Conservation (phyloP, 495 filamentous ascomycete genomes). For the Penicillium arizonense region DNA sequence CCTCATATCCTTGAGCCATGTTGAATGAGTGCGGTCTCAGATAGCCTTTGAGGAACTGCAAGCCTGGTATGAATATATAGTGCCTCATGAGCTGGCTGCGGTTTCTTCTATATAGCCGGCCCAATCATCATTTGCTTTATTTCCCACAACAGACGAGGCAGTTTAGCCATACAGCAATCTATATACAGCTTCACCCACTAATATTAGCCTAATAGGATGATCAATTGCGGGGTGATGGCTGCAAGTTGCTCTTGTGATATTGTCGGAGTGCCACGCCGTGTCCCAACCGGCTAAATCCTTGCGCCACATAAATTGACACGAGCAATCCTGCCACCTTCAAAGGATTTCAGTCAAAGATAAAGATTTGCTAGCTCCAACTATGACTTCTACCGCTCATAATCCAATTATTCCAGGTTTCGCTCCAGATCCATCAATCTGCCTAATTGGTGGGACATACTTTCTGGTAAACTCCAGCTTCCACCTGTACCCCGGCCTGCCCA, state of each 20-base stretch:
- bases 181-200: too few species aligned
- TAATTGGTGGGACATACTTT: slow-evolving; percentile 26
- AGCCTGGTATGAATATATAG: background rate
- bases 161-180: too few species aligned
- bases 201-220: background rate
- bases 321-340: background rate
- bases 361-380: background rate
- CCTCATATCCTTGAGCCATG: background rate
- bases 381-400: background rate
- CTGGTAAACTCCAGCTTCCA: slow-evolving; percentile 37
- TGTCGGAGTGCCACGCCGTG: slow-evolving; percentile 5
- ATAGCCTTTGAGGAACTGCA: background rate
- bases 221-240: background rate
- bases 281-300: slow-evolving; percentile 3
- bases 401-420: slow-evolving; percentile 24
- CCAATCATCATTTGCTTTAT: background rate
- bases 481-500: slow-evolving; percentile 36
- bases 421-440: slow-evolving; percentile 28
- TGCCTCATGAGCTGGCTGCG: background rate
- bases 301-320: slow-evolving; percentile 2
- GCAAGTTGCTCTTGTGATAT: background rate
- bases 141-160: background rate
- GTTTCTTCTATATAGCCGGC: background rate
- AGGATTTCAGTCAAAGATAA: too few species aligned
- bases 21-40: background rate